Evolutionary conservation across 192 early-diverging fungal genomes (phyloP), one percentile per base, ranked within the genome.

Genomic region (Spinellus fusiger): DNA sequence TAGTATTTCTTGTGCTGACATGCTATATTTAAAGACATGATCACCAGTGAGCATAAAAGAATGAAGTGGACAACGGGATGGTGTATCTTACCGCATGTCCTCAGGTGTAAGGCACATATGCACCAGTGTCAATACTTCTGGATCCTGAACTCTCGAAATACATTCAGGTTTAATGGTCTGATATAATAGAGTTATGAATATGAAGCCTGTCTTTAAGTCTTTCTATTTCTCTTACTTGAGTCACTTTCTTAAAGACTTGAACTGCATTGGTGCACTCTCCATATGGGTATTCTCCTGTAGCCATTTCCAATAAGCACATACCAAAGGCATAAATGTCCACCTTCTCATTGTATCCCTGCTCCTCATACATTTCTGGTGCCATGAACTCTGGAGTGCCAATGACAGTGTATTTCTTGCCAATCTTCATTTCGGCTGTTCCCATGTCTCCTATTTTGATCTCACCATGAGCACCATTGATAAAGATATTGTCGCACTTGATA

Each of bases 311-410:
- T 15, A 91, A 62, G 37, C 88, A 86, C 86, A 91, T 89, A 20
- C 89, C 89, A 67, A 91, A 91, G 6, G 89, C 89, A 70, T 91
- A 91, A 35, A 91, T 89, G 55, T 91, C 89, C 7, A 90, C 88
- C 52, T 89, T 90, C 74, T 91, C 89, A 71, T 71, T 89, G 64
- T 91, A 91, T 7, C 87, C 86, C 49, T 81, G 79, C 69, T 91
- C 89, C 49, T 91, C 89, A 65, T 91, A 91, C 86, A 91, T 88
- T 73, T 91, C 89, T 15, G 89, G 87, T 20, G 88, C 88, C 88
- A 91, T 89, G 61, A 91, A 89, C 68, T 87, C 88, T 2, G 88
- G 88, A 1, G 88, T 89, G 71, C 89, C 89, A 40, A 91, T 87
- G 13, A 90, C 85, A 10, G 86, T 90, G 56, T 88, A 90, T 57